Evolutionary conservation across 108 stramenopile genomes (phyloP).

Genomic region (Conticribra guillardii): DNA sequence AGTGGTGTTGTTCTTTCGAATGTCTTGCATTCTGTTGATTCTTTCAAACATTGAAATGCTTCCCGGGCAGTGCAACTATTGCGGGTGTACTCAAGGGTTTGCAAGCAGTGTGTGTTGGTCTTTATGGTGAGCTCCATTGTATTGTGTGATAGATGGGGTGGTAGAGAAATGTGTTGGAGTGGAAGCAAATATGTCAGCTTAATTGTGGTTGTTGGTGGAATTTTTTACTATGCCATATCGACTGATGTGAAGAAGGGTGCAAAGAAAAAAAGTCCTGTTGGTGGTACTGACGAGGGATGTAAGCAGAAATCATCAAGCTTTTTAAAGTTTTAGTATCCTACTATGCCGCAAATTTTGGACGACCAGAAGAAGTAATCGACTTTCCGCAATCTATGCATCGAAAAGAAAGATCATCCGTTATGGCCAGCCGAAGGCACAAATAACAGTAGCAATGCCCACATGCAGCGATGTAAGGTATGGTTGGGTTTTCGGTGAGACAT

Average conservation of each 20-base stretch:
- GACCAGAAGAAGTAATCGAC: slow-evolving; percentile 14
- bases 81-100: slow-evolving; percentile 87
- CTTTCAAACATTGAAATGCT: slow-evolving; percentile 71
- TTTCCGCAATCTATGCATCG: slow-evolving; percentile 40
- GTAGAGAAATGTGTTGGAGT: slow-evolving; percentile 79
- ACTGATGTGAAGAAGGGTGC: slow-evolving; percentile 27
- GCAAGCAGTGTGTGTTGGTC: slow-evolving; percentile 83
- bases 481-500: slow-evolving; percentile 38
- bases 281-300: no score
- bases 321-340: no score
- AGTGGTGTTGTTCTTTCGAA: slow-evolving; percentile 49
- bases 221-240: slow-evolving; percentile 35
- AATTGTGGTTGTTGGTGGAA: slow-evolving; percentile 65
- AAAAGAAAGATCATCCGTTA: slow-evolving; percentile 48
- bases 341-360: no score
- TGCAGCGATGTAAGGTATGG: slow-evolving; percentile 47
- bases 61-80: slow-evolving; percentile 73
- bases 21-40: slow-evolving; percentile 67
- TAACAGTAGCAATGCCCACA: slow-evolving; percentile 56
- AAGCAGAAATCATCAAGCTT: no score
- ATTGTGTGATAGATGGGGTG: slow-evolving; percentile 70
- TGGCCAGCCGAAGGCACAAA: slow-evolving; percentile 42
- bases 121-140: slow-evolving; percentile 63
- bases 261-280: no score
- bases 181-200: slow-evolving; percentile 57